Evolutionary conservation across 2,329 filamentous ascomycete genomes (phyloP).

Genomic region (Eurotiales sp.): DNA sequence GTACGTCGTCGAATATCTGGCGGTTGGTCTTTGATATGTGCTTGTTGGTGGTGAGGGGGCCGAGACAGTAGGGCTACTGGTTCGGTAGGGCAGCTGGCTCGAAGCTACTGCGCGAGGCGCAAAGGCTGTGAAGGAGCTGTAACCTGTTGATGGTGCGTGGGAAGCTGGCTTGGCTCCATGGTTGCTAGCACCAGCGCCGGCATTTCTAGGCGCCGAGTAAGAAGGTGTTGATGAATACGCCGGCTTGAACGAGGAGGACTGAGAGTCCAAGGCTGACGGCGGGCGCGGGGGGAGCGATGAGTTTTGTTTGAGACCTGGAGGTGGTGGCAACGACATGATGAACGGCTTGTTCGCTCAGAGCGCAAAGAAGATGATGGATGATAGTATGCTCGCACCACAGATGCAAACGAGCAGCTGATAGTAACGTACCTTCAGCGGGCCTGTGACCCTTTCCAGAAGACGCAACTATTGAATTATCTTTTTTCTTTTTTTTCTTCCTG

Average conservation of each 20-base stretch:
- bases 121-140: conserved; percentile 53
- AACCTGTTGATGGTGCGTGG: conserved; percentile 22
- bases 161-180: conserved; percentile 29
- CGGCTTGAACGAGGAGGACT: conserved; percentile 45
- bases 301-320: conserved; percentile 65
- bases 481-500: background rate
- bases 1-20: conserved; percentile 37
- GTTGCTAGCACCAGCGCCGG: conserved; percentile 20
- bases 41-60: conserved; percentile 31
- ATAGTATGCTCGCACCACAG: conserved; percentile 3
- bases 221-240: conserved; percentile 48
- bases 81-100: conserved; percentile 34
- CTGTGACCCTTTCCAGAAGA: conserved; percentile 17
- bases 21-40: conserved; percentile 23
- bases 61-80: conserved; percentile 35
- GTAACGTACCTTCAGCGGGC: conserved; percentile 41
- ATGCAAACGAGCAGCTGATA: conserved; percentile 23
- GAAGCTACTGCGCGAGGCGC: conserved; percentile 57
- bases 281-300: conserved; percentile 74
- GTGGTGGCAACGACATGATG: conserved; percentile 79
- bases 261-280: conserved; percentile 54
- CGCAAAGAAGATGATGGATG: conserved; percentile 26
- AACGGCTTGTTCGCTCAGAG: conserved; percentile 40
- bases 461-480: background rate
- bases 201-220: conserved; percentile 24